Conservation (phyloP, 1,284 basidiomycete species). For the Inonotus obliquus region DNA sequence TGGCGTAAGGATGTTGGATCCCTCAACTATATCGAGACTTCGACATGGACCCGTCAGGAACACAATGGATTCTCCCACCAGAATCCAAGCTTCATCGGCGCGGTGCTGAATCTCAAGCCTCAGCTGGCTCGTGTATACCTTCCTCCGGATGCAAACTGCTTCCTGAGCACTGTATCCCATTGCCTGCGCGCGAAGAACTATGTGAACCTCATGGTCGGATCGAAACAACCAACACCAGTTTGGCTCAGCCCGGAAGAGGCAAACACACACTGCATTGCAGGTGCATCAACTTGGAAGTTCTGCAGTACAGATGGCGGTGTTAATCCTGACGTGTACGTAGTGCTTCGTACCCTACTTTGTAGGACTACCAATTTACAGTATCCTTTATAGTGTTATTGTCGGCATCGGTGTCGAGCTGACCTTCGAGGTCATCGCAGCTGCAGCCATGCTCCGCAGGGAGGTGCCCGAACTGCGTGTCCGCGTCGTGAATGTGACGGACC, state of each 20-base stretch:
- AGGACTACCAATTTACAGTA: not conserved
- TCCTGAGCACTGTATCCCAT: conserved; percentile 76
- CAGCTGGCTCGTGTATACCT: conserved; percentile 78
- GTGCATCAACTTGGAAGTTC: conserved; percentile 73
- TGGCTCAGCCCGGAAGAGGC: conserved; percentile 68
- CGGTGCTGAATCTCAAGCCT: conserved; percentile 74
- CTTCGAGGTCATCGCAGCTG: conserved; percentile 75
- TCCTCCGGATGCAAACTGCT: conserved; percentile 87
- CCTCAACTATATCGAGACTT: conserved; percentile 84
- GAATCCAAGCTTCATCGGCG: conserved; percentile 83
- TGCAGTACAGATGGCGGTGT: conserved; percentile 64
- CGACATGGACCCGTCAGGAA: conserved; percentile 81
- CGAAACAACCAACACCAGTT: conserved; percentile 73
- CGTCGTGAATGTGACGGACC: conserved; percentile 78
- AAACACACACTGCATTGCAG: conserved; percentile 67
- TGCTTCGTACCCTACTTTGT: not conserved
- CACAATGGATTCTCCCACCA: conserved; percentile 82
- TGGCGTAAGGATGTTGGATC: conserved; percentile 75
- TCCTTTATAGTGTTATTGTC: conserved; percentile 48
- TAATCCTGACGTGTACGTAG: conserved; percentile 58
- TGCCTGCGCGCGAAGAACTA: conserved; percentile 82
- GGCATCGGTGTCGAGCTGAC: conserved; percentile 75
- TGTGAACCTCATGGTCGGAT: conserved; percentile 81
- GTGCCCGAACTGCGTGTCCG: conserved; percentile 66
- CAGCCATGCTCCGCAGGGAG: conserved; percentile 62